Base-by-base conservation (phyloP, 2,329 filamentous ascomycete genomes). In the Aspergillus vadensis region DNA sequence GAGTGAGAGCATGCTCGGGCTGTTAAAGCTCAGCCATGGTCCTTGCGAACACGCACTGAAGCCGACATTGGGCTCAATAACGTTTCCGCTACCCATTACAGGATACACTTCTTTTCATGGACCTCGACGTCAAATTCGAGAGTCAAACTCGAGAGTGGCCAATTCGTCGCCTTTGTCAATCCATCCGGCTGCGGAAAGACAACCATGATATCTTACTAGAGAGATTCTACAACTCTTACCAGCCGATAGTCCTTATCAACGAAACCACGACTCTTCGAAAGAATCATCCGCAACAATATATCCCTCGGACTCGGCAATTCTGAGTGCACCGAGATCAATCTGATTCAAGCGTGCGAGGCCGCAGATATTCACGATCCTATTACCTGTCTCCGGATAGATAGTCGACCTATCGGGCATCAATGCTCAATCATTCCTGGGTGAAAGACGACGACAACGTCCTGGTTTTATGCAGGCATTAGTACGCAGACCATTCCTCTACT, bases 381-480 rank as follows among this genome's bases (percentile, higher is more conserved):
- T 10, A 59, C 70, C 6, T 75, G 73, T 4, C 69, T 79, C 5
- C 73, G 1, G 71, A 79, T 21, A 74, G 75, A 0, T 80, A 83
- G 55, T 66, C 70, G 41, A 85, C 84, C 0, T 72, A 79, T 17
- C 81, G 15, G 82, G 82, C 0, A 76, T 75, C 38, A 82, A 84
- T 62, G 82, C 81, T 0, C 70, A 76, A 23, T 72, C 78, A 1
- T 75, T 80, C 2, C 76, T 86, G 8, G 81, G 78, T n/a, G 83
- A 84, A 4, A 84, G 84, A 0, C 85, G 86, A 65, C 79, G 81
- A 43, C 85, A 87, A 67, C 78, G 84, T 1, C 76, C 86, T 4
- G 80, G 81, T 1, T 83, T 86, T 41, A 84, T 84, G 1, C 75
- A 83, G 9, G 84, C 84, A 0, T 71, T 86, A 6, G 76, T 86